phyloP scores from a whole-genome alignment of 192 early-diverging fungal genomes.

The Rhizoclosmatium globosum region DNA sequence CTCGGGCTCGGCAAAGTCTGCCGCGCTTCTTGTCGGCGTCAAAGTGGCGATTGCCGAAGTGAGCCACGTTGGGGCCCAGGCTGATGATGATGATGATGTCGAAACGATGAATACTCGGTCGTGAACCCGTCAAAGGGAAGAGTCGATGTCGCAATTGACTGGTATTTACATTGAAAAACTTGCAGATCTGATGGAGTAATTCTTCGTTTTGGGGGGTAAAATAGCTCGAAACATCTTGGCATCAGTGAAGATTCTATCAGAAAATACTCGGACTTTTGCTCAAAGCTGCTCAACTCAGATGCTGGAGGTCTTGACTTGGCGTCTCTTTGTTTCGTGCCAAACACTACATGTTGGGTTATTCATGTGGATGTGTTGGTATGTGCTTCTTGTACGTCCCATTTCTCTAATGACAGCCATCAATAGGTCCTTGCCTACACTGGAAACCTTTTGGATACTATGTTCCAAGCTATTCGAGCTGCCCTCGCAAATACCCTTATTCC shows the following conservation, averaged over 20 bases:
- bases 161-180: slow-evolving; percentile 53
- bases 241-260: slow-evolving; percentile 80
- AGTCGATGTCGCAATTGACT: slow-evolving; percentile 91
- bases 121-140: slow-evolving; percentile 56
- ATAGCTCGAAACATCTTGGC: slow-evolving; percentile 40
- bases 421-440: slow-evolving; percentile 91
- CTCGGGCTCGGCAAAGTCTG: slow-evolving; percentile 81
- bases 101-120: slow-evolving; percentile 12
- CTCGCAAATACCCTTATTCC: slow-evolving; percentile 89
- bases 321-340: slow-evolving; percentile 90
- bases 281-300: slow-evolving; percentile 79
- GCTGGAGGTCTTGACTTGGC: slow-evolving; percentile 87
- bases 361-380: slow-evolving; percentile 87
- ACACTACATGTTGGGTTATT: slow-evolving; percentile 88
- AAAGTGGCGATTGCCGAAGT: slow-evolving; percentile 67
- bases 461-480: slow-evolving; percentile 87
- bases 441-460: slow-evolving; percentile 84
- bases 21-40: slow-evolving; percentile 92
- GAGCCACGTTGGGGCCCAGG: slow-evolving; percentile 64
- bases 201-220: background rate
- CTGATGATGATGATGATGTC: slow-evolving; percentile 49
- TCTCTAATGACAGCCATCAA: slow-evolving; percentile 5
- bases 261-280: slow-evolving; percentile 83
- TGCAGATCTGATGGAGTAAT: background rate
- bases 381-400: background rate